Percentiles rank a stretch among this genome's conserved stretches.
Conservation (phyloP, 2,329 filamentous ascomycete species). For the Paecilomyces dactylethromorphus region DNA sequence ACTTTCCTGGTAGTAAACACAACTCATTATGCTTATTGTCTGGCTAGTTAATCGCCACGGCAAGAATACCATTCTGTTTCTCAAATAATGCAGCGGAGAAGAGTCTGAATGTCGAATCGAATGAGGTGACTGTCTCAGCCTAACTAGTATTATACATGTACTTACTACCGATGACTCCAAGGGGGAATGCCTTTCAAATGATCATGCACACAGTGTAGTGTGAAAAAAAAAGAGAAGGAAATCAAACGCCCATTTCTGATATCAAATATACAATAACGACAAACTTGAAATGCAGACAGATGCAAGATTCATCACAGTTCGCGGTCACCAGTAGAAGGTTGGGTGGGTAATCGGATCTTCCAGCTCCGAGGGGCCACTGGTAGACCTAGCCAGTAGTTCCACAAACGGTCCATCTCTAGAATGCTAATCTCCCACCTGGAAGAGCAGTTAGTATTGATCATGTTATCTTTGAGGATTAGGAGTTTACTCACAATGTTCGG, state of each 20-base stretch:
- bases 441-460: not conserved
- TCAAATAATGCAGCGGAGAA: not conserved
- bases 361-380: constrained; percentile 52
- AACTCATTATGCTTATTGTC: no score
- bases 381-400: constrained; percentile 58
- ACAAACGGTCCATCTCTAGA: constrained; percentile 50
- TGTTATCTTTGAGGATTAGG: not conserved
- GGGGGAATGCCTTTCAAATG: not conserved
- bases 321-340: constrained; percentile 22
- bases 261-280: not conserved
- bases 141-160: not conserved
- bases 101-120: not conserved
- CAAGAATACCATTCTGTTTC: not conserved
- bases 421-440: constrained; percentile 46
- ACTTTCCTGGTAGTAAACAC: no score
- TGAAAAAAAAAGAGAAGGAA: not conserved
- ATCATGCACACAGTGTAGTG: not conserved
- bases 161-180: not conserved
- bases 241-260: not conserved
- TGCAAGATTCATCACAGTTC: constrained; percentile 30
- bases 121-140: not conserved
- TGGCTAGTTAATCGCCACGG: not conserved
- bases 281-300: not conserved
- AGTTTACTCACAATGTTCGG: constrained; percentile 56
- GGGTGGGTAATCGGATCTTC: constrained; percentile 42